phyloP scores from a whole-genome alignment of 75 land plant species.

The Sequoiadendron giganteum region DNA sequence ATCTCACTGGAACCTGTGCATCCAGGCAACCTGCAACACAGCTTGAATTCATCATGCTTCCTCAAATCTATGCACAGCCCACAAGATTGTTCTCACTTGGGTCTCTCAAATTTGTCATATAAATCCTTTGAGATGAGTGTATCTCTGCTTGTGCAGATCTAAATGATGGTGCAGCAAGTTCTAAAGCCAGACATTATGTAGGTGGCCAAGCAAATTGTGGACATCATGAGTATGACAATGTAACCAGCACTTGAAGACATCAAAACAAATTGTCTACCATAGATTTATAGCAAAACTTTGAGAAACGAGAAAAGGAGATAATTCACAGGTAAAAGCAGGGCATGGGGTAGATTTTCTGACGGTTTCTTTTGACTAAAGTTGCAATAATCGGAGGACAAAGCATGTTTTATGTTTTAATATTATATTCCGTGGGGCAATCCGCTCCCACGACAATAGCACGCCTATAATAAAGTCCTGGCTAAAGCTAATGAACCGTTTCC shows the following conservation, averaged over 20 bases:
- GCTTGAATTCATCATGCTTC: constrained; percentile 11
- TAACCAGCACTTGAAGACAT: not conserved
- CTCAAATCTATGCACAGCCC: not conserved
- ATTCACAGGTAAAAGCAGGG: not conserved
- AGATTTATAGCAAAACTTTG: not conserved
- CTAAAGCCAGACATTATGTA: not conserved
- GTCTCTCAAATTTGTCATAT: not conserved
- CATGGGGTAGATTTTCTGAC: not conserved
- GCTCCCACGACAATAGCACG: not conserved
- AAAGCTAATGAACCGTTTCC: not conserved
- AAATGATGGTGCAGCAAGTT: not conserved
- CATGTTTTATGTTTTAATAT: not conserved
- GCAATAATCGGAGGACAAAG: not conserved
- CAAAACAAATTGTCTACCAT: not conserved
- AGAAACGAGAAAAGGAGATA: not conserved
- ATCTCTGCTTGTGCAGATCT: not conserved
- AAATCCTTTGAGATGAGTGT: not conserved
- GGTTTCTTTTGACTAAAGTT: not conserved
- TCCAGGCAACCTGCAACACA: constrained; percentile 17
- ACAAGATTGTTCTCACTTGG: not conserved
- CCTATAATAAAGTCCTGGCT: not conserved
- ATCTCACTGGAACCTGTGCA: constrained; percentile 15
- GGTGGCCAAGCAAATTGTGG: not conserved
- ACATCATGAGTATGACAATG: not conserved
- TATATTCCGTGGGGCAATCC: not conserved